Evolutionary conservation across 2,329 filamentous ascomycete species (phyloP), one percentile per base, ranked within the genome.

Genomic region (Fusarium nygamai): DNA sequence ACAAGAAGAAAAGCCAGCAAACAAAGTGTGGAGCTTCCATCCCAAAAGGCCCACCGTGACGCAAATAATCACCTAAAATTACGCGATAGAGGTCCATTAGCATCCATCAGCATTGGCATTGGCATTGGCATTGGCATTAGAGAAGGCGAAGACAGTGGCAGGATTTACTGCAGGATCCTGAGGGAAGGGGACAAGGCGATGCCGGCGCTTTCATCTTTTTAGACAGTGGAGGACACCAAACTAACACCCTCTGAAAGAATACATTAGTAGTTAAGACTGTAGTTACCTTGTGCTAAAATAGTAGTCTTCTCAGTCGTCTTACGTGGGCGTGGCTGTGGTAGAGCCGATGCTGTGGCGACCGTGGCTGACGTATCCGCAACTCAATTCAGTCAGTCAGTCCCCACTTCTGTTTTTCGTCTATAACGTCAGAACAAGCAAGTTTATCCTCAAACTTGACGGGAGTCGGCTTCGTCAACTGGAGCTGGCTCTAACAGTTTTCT

Each of bases 1-100:
- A 27, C 44, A 24, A 46, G 46, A 47, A 48, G 41, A 41, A 31
- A 22, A 31, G n/a, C 47, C 31, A 50, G 33, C 53, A 60, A 72
- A 54, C 59, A 69, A 72, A 57, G 27, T 50, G 43, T 66, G 68
- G 68, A n/a, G 46, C 58, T 34, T 31, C 5, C n/a, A 29, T 36
- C 33, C 16, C 20, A 22, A 46, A 41, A 27, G 44, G 50, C 39
- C 74, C 74, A 72, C 64, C 47, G 71, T 76, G 74, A 76, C 74
- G 74, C 74, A 76, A 67, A 43, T 41, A 57, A n/a, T 38, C 48
- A 58, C 48, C 64, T 29, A 41, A n/a, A 46, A 74, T 76, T 76
- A 74, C 73, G 73, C 47, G 64, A 72, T 72, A 51, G 44, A 27
- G 29, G 64, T 54, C 29, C 22, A 50, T 22, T 22, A 29, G 24